Evolutionary conservation across 768 basidiomycete species (phyloP).

Genomic region (Kwoniella europaea): DNA sequence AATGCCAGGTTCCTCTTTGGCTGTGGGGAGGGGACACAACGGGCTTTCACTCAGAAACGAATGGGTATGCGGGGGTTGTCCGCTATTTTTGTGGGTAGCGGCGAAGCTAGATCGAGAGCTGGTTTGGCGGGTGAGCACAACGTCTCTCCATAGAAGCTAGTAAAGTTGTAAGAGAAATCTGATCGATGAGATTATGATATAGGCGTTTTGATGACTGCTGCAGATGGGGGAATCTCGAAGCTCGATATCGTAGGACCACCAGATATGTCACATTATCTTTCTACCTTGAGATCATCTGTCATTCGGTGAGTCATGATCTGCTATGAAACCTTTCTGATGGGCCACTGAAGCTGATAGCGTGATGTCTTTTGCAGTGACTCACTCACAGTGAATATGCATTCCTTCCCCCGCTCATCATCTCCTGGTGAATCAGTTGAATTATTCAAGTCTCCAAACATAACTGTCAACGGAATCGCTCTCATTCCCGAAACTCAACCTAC

Average conservation of each 20-base stretch:
- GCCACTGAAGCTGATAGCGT: background rate
- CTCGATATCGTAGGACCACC: slow-evolving; percentile 73
- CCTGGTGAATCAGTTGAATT: slow-evolving; percentile 22
- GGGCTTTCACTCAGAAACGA: slow-evolving; percentile 72
- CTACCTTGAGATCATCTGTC: slow-evolving; percentile 71
- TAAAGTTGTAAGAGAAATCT: background rate
- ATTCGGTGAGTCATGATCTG: slow-evolving; percentile 14
- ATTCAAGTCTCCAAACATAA: slow-evolving; percentile 34
- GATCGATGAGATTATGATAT: background rate
- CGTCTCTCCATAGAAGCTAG: background rate
- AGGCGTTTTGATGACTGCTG: slow-evolving; percentile 80
- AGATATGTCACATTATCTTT: slow-evolving; percentile 72
- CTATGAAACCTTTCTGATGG: background rate
- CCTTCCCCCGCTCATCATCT: slow-evolving; percentile 15
- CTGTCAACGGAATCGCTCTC: slow-evolving; percentile 33
- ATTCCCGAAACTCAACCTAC: background rate
- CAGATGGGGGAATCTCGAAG: slow-evolving; percentile 69
- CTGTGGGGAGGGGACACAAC: slow-evolving; percentile 76
- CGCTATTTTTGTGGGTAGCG: slow-evolving; percentile 74
- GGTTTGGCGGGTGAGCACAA: slow-evolving; percentile 72
- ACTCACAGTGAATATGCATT: slow-evolving; percentile 23
- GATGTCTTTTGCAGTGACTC: slow-evolving; percentile 15
- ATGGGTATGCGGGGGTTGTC: slow-evolving; percentile 71
- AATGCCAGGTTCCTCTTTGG: slow-evolving; percentile 86
- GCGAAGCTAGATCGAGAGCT: slow-evolving; percentile 66